Conservation (phyloP, 305 asterid species). For the Nicotiana rustica region DNA sequence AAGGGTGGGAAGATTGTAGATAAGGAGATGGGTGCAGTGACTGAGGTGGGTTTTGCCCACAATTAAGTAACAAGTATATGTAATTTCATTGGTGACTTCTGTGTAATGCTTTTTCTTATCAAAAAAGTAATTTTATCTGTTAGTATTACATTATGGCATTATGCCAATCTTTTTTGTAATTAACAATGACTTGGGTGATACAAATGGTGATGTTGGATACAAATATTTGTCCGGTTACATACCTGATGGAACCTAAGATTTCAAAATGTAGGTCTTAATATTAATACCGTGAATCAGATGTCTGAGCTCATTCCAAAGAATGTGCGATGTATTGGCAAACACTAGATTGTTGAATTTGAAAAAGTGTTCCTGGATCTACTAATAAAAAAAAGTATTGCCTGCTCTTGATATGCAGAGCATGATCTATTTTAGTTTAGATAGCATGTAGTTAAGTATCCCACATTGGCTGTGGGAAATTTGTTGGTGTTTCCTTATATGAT, state of each 20-base stretch:
- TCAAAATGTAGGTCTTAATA: background rate
- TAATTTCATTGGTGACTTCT: background rate
- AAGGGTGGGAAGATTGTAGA: background rate
- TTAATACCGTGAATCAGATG: background rate
- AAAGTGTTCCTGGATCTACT: background rate
- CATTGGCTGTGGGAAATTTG: background rate
- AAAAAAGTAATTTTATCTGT: slow-evolving; percentile 1
- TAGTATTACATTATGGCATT: background rate
- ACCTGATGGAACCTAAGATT: background rate
- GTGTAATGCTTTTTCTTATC: background rate
- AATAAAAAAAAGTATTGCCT: background rate
- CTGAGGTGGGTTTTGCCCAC: background rate
- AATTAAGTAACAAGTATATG: background rate
- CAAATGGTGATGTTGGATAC: background rate
- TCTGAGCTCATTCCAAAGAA: background rate
- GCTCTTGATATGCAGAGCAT: background rate
- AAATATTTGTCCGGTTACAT: background rate
- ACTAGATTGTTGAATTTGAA: background rate
- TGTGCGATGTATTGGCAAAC: background rate
- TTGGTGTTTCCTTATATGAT: background rate
- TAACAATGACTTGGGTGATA: background rate
- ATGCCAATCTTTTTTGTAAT: background rate
- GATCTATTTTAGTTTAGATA: background rate
- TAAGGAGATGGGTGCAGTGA: background rate
- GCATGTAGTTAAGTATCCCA: background rate